Evolutionary conservation across 2,329 filamentous ascomycete genomes (phyloP).

Genomic region (Furcasterigmium sp.): DNA sequence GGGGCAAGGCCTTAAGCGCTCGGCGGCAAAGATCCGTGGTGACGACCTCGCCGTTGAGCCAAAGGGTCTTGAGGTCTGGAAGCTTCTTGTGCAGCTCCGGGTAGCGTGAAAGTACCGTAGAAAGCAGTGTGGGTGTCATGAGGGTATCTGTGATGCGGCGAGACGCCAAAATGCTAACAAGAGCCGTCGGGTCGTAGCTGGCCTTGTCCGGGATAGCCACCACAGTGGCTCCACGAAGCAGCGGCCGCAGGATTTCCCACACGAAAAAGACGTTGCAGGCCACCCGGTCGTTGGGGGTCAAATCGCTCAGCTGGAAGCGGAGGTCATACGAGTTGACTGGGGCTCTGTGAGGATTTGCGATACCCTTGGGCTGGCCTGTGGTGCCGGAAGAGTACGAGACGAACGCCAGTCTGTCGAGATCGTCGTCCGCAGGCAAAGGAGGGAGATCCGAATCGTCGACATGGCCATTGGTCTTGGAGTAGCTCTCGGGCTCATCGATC

Average conservation of each 20-base stretch:
- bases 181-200: conserved; percentile 70
- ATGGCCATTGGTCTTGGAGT: conserved; percentile 14
- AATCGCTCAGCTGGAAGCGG: conserved; percentile 64
- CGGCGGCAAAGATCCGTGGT: conserved; percentile 70
- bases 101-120: conserved; percentile 67
- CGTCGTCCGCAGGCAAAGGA: conserved; percentile 55
- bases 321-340: conserved; percentile 70
- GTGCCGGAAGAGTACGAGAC: conserved; percentile 79
- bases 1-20: conserved; percentile 61
- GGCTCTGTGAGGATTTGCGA: conserved; percentile 72
- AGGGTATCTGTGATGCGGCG: conserved; percentile 72
- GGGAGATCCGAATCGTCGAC: conserved; percentile 32
- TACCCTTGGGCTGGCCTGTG: conserved; percentile 75
- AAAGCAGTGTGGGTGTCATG: conserved; percentile 76
- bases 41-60: conserved; percentile 81
- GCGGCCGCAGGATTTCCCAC: conserved; percentile 76
- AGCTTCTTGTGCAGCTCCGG: conserved; percentile 58
- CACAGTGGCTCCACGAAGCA: conserved; percentile 71
- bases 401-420: conserved; percentile 70
- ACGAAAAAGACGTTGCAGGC: conserved; percentile 88
- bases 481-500: conserved; percentile 43
- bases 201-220: conserved; percentile 69
- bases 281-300: conserved; percentile 67
- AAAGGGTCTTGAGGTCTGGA: conserved; percentile 63
- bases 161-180: conserved; percentile 64